Percentiles rank a stretch among this genome's conserved stretches.
phyloP scores from a whole-genome alignment of 192 early-diverging fungal species.

The Umbelopsis sp. region DNA sequence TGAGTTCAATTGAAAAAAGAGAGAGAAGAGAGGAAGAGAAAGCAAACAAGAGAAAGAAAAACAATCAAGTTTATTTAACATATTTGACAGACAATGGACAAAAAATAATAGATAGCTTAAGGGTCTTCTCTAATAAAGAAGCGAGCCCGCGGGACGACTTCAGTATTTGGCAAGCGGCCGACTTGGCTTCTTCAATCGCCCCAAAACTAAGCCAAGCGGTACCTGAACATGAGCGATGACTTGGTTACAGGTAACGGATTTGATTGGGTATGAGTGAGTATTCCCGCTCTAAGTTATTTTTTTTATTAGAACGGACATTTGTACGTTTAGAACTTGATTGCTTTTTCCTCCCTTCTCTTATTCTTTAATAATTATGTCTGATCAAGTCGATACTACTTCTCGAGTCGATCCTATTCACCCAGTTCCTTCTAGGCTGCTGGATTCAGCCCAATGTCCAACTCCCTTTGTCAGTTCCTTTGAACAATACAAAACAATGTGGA shows the following conservation, averaged over 20 bases:
- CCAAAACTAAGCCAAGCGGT: background rate
- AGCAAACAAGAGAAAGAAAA: background rate
- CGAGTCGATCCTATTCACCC: constrained; percentile 32
- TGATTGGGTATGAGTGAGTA: background rate
- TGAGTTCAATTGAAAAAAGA: background rate
- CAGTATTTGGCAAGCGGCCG: background rate
- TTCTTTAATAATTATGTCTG: constrained; percentile 4
- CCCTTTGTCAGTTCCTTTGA: constrained; percentile 75
- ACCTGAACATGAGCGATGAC: background rate
- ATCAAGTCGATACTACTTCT: constrained; percentile 16
- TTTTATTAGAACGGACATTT: background rate
- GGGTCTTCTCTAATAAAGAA: background rate
- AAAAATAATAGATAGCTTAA: background rate
- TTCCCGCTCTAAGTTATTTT: background rate
- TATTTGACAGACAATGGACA: constrained; percentile 4
- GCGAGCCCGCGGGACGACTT: background rate
- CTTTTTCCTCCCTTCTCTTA: constrained; percentile 5
- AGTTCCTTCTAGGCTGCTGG: constrained; percentile 68
- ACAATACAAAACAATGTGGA: constrained; percentile 80
- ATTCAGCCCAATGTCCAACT: constrained; percentile 50
- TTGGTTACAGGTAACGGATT: background rate
- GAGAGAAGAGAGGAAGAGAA: background rate
- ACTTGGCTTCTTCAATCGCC: background rate
- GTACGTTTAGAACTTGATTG: background rate
- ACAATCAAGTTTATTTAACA: background rate